Conservation (phyloP, 768 basidiomycete species). For the Rhodosporidiobolus sp. region DNA sequence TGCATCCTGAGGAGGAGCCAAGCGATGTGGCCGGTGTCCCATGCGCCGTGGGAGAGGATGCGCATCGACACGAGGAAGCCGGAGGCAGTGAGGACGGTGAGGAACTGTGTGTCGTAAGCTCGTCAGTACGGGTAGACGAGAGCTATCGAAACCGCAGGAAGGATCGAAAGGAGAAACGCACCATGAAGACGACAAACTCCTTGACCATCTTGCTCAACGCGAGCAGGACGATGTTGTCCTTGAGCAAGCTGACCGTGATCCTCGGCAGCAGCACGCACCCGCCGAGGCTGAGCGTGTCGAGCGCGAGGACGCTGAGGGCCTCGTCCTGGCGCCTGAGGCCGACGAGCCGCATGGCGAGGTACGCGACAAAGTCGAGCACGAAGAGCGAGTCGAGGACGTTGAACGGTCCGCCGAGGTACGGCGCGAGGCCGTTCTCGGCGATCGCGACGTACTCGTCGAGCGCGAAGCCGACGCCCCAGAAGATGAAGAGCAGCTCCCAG, state of each 20-base stretch:
- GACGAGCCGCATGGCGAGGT: conserved; percentile 62
- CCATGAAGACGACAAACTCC: conserved; percentile 28
- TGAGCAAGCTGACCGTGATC: conserved; percentile 44
- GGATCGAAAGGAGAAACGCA: not conserved
- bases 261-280: conserved; percentile 83
- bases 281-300: conserved; percentile 66
- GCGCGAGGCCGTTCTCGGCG: conserved; percentile 30
- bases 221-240: conserved; percentile 39
- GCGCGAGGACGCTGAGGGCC: conserved; percentile 58
- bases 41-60: conserved; percentile 6
- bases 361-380: conserved; percentile 60
- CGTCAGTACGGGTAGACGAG: not conserved
- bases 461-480: conserved; percentile 39
- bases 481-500: conserved; percentile 38
- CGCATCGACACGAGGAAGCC: conserved; percentile 34
- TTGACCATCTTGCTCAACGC: conserved; percentile 29
- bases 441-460: conserved; percentile 40
- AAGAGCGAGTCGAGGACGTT: conserved; percentile 43
- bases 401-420: conserved; percentile 24
- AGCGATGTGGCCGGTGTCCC: conserved; percentile 5
- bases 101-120: not conserved
- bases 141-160: not conserved
- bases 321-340: conserved; percentile 61
- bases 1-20: conserved; percentile 18
- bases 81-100: conserved; percentile 23